Conservation (phyloP, 148 eudicot species). For the Nepenthes mirabilis region DNA sequence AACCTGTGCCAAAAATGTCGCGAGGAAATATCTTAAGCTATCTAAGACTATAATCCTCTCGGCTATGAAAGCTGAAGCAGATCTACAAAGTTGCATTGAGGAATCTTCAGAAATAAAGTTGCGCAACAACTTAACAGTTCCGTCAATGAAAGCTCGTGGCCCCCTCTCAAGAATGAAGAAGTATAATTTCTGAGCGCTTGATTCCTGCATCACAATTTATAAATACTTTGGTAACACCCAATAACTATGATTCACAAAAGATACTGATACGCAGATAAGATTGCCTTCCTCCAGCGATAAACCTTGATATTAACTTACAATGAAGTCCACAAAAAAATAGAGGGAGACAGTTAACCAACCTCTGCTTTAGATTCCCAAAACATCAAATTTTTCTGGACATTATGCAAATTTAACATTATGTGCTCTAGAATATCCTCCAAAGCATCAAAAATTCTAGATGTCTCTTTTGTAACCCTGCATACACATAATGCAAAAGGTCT, state of each 20-base stretch:
- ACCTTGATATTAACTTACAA: not conserved
- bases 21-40: constrained; percentile 57
- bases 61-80: constrained; percentile 59
- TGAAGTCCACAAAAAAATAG: not conserved
- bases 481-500: not conserved
- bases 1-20: constrained; percentile 88
- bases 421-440: constrained; percentile 77
- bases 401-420: constrained; percentile 52
- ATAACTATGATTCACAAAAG: not conserved
- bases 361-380: constrained; percentile 89
- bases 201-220: constrained; percentile 34
- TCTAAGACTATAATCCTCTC: constrained; percentile 67
- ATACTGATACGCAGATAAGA: not conserved
- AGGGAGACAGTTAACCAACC: constrained; percentile 30
- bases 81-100: constrained; percentile 39
- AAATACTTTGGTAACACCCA: not conserved
- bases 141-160: constrained; percentile 66
- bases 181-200: constrained; percentile 58
- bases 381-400: constrained; percentile 63
- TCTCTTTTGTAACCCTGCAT: constrained; percentile 52
- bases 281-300: not conserved
- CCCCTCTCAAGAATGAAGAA: constrained; percentile 91
- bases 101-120: constrained; percentile 55
- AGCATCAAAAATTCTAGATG: constrained; percentile 48
- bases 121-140: constrained; percentile 42